Percentiles rank a stretch among this genome's conserved stretches.
These are phyloP conservation scores for Erysimum cheiranthoides DNA, from an alignment of 345 rosid species.

Conservation along the genomic window DNA sequence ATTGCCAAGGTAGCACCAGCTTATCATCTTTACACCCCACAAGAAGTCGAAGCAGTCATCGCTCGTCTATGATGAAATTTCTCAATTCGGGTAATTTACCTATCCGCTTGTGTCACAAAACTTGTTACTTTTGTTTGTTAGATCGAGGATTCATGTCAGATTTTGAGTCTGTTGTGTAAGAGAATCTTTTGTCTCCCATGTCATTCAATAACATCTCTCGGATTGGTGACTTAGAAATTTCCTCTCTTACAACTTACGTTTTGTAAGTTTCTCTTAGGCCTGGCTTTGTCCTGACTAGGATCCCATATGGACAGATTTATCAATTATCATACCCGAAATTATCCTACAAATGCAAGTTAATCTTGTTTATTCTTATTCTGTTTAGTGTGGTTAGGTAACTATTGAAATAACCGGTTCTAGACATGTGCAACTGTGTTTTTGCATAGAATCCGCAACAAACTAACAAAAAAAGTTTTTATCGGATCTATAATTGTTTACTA, in stretches of 20 bases:
- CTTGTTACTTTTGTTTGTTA: conserved; percentile 9
- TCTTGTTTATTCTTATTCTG: background rate
- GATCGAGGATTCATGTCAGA: conserved; percentile 21
- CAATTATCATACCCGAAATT: background rate
- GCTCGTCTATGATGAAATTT: conserved; percentile 61
- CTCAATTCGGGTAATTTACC: conserved; percentile 10
- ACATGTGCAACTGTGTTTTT: too few species aligned
- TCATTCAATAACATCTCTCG: conserved; percentile 26
- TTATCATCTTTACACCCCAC: conserved; percentile 87
- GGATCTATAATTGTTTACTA: too few species aligned
- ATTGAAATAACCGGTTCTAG: background rate
- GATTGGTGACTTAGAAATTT: background rate
- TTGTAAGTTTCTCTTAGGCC: background rate
- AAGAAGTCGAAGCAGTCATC: conserved; percentile 94
- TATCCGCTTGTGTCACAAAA: background rate
- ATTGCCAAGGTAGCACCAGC: conserved; percentile 88
- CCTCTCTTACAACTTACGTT: background rate
- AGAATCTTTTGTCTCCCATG: conserved; percentile 19
- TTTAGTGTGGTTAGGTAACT: background rate
- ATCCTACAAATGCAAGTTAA: background rate
- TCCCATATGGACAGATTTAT: background rate
- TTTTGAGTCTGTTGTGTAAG: conserved; percentile 30
- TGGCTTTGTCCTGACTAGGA: background rate
- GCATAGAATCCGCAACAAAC: background rate
- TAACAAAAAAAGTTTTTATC: too few species aligned